Base-by-base conservation (phyloP, 2,329 filamentous ascomycete species). In the Phyllosticta paracitricarpa region DNA sequence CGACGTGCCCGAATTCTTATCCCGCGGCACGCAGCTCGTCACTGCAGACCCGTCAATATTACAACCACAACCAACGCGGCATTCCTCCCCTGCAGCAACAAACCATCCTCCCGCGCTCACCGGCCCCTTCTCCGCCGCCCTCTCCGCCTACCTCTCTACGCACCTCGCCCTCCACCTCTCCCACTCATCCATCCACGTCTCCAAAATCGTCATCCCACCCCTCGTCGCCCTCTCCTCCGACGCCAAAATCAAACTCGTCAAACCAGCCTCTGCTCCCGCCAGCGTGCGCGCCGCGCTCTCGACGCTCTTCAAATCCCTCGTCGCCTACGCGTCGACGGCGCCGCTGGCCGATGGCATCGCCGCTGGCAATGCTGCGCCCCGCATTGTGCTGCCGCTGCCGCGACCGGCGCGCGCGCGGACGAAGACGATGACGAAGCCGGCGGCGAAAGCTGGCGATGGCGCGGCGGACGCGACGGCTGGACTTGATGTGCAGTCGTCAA, bases 121-220 rank as follows among this genome's bases (percentile, higher is more conserved):
- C 28, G 64, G 63, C 52, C 71, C 77, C 4, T 77, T 80, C 64
- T 75, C 74, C 24, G 61, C 70, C 25, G 75, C 77, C 4, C 64
- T 80, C 4, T 64, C 68, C 2, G 57, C 56, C 26, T 79, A 79
- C 62, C 65, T 77, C 8, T 67, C 70, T 40, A 66, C 67, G 5
- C 76, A 79, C 66, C 66, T 79, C 53, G 75, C 76, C 7, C 66
- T 80, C 33, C 69, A 75, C 61, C 62, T 79, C 7, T 65, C 66
- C 8, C 71, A 78, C 62, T 68, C 72, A 19, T 72, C 69, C 22
- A 72, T 77, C 6, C 71, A 71, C n/a, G 68, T 79, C 58, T 69
- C 73, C 3, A 74, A 72, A 55, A 71, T 79, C 61, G 72, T 72
- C 48, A 77, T 79, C 66, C 56, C 56, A 5, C 51, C 56, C 30